Percentiles rank a stretch among this genome's conserved stretches.
Evolutionary conservation across 2,329 filamentous ascomycete genomes (phyloP).

Genomic region (Furcasterigmium furcatum): DNA sequence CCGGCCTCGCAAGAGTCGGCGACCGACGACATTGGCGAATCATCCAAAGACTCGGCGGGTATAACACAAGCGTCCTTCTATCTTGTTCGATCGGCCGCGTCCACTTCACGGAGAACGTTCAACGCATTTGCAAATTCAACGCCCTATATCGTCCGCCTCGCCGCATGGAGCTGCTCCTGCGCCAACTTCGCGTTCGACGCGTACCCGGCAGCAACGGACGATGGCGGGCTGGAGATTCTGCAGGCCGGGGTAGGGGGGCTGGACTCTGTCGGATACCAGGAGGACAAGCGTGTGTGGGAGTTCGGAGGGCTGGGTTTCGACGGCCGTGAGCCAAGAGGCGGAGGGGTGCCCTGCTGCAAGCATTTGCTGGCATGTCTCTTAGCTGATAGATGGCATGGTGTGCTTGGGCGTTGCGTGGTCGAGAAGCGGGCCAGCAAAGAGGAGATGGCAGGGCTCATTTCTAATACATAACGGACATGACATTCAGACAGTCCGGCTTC

Average conservation of each 20-base stretch:
- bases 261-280: background rate
- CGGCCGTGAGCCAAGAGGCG: slow-evolving; percentile 19
- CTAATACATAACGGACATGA: slow-evolving; percentile 25
- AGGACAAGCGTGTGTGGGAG: slow-evolving; percentile 17
- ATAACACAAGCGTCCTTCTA: slow-evolving; percentile 38
- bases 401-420: slow-evolving; percentile 56
- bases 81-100: slow-evolving; percentile 60
- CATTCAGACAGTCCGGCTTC: too few species aligned
- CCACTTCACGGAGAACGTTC: slow-evolving; percentile 6
- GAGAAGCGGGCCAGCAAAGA: slow-evolving; percentile 53
- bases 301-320: slow-evolving; percentile 51
- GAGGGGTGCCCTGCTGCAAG: slow-evolving; percentile 67
- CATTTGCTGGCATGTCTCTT: slow-evolving; percentile 84
- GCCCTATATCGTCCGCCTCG: slow-evolving; percentile 68
- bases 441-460: slow-evolving; percentile 71
- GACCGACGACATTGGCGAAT: background rate
- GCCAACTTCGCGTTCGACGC: slow-evolving; percentile 76
- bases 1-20: background rate
- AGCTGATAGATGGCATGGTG: slow-evolving; percentile 57
- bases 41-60: background rate
- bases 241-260: slow-evolving; percentile 6
- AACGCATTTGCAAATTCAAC: slow-evolving; percentile 16
- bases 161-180: slow-evolving; percentile 87
- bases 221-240: slow-evolving; percentile 6
- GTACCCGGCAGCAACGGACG: slow-evolving; percentile 43